Base-by-base conservation (phyloP, 2,329 filamentous ascomycete genomes). In the Microsporum canis region DNA sequence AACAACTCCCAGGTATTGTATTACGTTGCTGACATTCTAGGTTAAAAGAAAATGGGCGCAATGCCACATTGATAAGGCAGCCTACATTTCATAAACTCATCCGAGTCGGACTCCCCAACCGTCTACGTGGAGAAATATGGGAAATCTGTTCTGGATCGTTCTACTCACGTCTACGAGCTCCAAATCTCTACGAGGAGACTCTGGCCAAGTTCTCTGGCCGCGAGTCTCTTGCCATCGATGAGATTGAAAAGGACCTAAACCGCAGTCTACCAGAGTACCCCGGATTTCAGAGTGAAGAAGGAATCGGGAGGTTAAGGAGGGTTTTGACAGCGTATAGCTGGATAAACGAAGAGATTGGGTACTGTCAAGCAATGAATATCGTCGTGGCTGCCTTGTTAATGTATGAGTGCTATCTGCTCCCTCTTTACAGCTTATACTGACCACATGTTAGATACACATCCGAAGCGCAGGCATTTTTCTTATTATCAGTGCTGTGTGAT, bases 301-400 rank as follows among this genome's bases (percentile, higher is more conserved):
- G 94, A 14, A 99, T 99, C 66, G 89, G 87, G 51, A 84, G 94
- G 23, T 79, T 99, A 64, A 86, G 94, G 63, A 84, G 92, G 62
- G 94, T 99, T 41, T 80, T 99, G 60, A 97, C 92, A 1, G 94
- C 94, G 3, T 99, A 99, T 77, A 96, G 91, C 76, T 99, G 94
- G 94, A 89, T 87, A 57, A 94, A 99, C 69, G 83, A 89, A 59
- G 91, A 96, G 66, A 91, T 99, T 60, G 94, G 94, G 66, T 99
- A 99, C 75, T 99, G 94, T 73, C 94, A 99, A 76, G 94, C 94
- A 64, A 99, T 99, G 94, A 99, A 99, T 74, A 99, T 99, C 67
- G 94, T 99, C 38, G 92, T 96, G 60, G 94, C 94, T 17, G 94
- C 94, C n/a, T 78, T 99, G 62, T 82, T 99, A 68, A 99, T 99